Conservation (phyloP, 1,284 basidiomycete species). For the Tilletiaria anomala region DNA sequence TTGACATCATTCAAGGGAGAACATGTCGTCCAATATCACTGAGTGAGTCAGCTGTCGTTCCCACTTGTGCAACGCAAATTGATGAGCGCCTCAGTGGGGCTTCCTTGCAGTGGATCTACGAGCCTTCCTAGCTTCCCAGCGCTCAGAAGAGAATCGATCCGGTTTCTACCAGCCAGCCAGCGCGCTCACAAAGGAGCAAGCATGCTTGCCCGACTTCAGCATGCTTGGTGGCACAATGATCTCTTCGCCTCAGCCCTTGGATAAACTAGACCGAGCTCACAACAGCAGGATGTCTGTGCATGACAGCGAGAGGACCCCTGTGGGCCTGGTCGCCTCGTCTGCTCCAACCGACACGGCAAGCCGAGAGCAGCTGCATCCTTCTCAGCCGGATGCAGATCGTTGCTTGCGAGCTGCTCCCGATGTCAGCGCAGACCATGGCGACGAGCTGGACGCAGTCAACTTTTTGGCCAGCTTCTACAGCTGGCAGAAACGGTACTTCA, state of each 20-base stretch:
- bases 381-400: no score
- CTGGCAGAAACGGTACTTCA: slow-evolving; percentile 8
- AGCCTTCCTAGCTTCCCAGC: slow-evolving; percentile 7
- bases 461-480: slow-evolving; percentile 22
- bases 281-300: no score
- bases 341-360: no score
- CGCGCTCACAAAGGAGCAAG: slow-evolving; percentile 6
- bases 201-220: slow-evolving; percentile 3
- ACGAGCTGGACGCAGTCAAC: slow-evolving; percentile 22
- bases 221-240: not conserved
- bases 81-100: not conserved
- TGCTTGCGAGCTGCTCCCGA: no score
- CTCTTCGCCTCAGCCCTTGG: not conserved
- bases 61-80: not conserved
- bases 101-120: slow-evolving; percentile 12
- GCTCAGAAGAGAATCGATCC: slow-evolving; percentile 1
- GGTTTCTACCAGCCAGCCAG: no score
- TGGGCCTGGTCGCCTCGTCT: no score
- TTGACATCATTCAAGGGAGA: slow-evolving; percentile 20
- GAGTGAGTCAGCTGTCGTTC: slow-evolving; percentile 1
- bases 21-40: slow-evolving; percentile 23
- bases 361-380: no score
- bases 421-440: no score
- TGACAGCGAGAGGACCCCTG: no score
- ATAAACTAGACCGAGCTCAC: slow-evolving; percentile 2